Evolutionary conservation across 225 moss, liverwort and hornwort genomes (phyloP).

Genomic region (Straminergon stramineum): DNA sequence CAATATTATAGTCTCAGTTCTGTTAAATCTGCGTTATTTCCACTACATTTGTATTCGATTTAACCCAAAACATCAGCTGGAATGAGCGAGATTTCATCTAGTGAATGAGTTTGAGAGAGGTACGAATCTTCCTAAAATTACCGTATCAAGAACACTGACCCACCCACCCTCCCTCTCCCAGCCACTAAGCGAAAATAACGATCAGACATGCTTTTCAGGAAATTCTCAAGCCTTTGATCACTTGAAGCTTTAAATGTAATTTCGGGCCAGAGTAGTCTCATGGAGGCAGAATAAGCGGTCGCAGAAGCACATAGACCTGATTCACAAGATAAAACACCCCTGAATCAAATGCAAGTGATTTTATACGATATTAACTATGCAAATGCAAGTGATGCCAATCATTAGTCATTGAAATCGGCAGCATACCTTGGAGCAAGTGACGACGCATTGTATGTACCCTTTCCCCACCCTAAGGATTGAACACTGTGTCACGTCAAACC

Average conservation of each 20-base stretch:
- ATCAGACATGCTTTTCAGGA: no score
- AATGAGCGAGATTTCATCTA: no score
- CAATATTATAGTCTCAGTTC: no score
- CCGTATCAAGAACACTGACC: neutral
- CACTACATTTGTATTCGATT: no score
- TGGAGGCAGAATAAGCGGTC: neutral
- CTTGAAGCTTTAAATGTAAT: neutral
- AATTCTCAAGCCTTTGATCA: no score
- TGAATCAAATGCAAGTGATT: neutral
- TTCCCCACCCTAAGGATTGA: neutral
- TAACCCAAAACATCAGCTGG: no score
- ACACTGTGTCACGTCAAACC: constrained; percentile 3
- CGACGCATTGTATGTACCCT: neutral
- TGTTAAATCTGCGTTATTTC: no score
- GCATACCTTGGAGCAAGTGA: constrained; percentile 17
- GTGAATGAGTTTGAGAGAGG: neutral
- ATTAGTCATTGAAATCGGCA: neutral
- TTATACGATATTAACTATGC: neutral
- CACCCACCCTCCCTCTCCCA: neutral
- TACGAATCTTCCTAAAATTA: neutral
- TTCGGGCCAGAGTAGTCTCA: neutral
- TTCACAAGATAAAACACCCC: neutral
- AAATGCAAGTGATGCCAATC: neutral
- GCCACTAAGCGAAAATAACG: no score
- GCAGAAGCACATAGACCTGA: neutral